phyloP scores from a whole-genome alignment of 2,329 filamentous ascomycete genomes.

The Aspergillus proliferans region DNA sequence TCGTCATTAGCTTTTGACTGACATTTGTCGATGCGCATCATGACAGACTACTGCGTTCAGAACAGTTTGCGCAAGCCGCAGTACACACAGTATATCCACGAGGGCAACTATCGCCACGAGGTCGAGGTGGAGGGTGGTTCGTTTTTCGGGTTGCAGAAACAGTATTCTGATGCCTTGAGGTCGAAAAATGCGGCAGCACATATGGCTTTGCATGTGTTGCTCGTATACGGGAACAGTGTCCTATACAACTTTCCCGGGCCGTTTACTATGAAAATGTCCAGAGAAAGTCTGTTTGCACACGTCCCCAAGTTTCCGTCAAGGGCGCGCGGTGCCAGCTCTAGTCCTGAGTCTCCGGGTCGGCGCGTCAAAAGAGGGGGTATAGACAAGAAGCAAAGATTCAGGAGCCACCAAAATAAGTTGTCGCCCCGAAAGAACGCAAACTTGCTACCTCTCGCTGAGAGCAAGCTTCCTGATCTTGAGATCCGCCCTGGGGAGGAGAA shows the following conservation, averaged over 20 bases:
- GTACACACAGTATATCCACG: conserved; percentile 19
- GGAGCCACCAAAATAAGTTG: background rate
- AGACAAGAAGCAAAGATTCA: background rate
- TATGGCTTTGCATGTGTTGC: conserved; percentile 18
- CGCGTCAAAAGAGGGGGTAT: background rate
- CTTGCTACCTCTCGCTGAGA: conserved; percentile 13
- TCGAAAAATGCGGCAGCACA: conserved; percentile 27
- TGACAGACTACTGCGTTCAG: conserved; percentile 19
- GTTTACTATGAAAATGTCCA: conserved; percentile 1
- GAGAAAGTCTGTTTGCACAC: conserved; percentile 1
- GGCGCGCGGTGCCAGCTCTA: background rate
- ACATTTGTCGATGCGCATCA: background rate
- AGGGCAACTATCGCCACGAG: conserved; percentile 21
- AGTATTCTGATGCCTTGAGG: conserved; percentile 16
- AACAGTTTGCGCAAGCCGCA: conserved; percentile 10
- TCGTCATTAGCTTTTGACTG: background rate
- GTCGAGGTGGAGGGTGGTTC: conserved; percentile 15
- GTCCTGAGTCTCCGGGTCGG: background rate
- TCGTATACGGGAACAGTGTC: conserved; percentile 8
- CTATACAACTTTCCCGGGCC: conserved; percentile 2
- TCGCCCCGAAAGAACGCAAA: conserved; percentile 11
- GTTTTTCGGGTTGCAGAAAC: conserved; percentile 14
- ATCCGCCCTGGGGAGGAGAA: conserved; percentile 2
- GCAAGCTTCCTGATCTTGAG: conserved; percentile 11
- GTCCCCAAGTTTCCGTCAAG: conserved; percentile 1